Evolutionary conservation across 768 basidiomycete species (phyloP), one percentile per base, ranked within the genome.

Genomic region (Melanogaster broomeanus): DNA sequence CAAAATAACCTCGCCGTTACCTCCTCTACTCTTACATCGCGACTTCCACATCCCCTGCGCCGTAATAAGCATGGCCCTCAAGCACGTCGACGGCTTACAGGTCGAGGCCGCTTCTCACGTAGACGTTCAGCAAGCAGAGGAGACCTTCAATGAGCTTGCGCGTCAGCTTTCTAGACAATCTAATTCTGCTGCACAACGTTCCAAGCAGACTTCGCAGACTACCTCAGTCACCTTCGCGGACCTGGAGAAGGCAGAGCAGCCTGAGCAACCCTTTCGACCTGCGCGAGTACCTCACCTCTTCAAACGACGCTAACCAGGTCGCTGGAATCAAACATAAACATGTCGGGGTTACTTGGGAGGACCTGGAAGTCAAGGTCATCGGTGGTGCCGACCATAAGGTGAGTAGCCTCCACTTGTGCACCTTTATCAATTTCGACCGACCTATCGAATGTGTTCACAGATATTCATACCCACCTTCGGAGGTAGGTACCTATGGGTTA

Each of bases 321-420:
- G 85, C 84, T 2, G 87, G 87, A 15, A 84, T 88, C 42, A 79
- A 78, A 52, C 83, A 85, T 59, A 90, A 90, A 62, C 83, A 86
- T 52, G 85, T 90, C 8, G 87, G 87, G 28, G 82, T 90, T 21
- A 81, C 81, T 22, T 90, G 88, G 88, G 78, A 87, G 45, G 75
- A 84, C 57, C 70, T 90, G 1, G 72, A 82, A 51, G 88, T 89
- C 28, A 72, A 81, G 6, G 85, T 82, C 28, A 51, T 75, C 4
- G 87, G 85, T 18, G 80, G 78, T 12, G 60, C 70, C 11, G 74
- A 79, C 63, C 74, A 71, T 63, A 88, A 87, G 74, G 87, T 80
- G 42, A 38, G 72, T 52, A 11, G 7, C 38, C 22, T 9, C 18
- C 3, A 2, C 16, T 18, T n/a, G 18, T 15, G 2, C 33, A 22